Evolutionary conservation across 176 grass and related monocot species (phyloP), one percentile per base, ranked within the genome.

Genomic region (Melocanna baccifera): DNA sequence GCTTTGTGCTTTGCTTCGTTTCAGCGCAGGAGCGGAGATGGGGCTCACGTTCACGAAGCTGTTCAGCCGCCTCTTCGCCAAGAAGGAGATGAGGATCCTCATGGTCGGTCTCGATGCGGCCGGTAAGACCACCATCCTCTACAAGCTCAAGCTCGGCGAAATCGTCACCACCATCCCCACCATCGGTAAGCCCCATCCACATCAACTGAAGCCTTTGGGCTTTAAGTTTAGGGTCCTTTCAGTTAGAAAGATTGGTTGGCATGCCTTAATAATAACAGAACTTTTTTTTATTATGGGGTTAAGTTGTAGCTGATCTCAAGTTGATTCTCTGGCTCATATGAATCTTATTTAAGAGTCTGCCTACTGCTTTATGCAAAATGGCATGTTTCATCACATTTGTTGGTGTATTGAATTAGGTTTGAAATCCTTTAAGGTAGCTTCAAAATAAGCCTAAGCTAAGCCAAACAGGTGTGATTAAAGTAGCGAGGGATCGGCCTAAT

Each of bases 41-140:
- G 93, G 93, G 86, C 93, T 95, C 83, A 92, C 93, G 36, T 95
- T 95, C 86, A 95, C 93, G 0, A 95, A 95, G 90, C 75, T 95
- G 56, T 95, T 95, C 83, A 95, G 93, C 69, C 93, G 93, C 12
- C 93, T 95, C 48, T 95, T 95, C 69, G 93, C 93, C 14, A 95
- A 95, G 88, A 95, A 92, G 90, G 93, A 95, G 88, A 95, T 95
- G 93, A 86, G 93, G 86, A 95, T 95, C 56, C 85, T 95, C 75
- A 95, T 95, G 93, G 93, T 95, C 29, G 93, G 93, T 78, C 93
- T 95, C 34, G 93, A 95, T 56, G 93, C 93, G 25, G 93, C 93
- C 37, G 93, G 93, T 92, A 95, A 95, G 83, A 95, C 93, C 75
- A 95, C 93, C 82, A 95, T 95, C 83, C 93, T 95, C 42, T 95